Percentiles rank a stretch among this genome's conserved stretches.
These are phyloP conservation scores for Emmonsiellopsis sp. DNA, from an alignment of 2,329 filamentous ascomycete genomes.

Conservation along the genomic window DNA sequence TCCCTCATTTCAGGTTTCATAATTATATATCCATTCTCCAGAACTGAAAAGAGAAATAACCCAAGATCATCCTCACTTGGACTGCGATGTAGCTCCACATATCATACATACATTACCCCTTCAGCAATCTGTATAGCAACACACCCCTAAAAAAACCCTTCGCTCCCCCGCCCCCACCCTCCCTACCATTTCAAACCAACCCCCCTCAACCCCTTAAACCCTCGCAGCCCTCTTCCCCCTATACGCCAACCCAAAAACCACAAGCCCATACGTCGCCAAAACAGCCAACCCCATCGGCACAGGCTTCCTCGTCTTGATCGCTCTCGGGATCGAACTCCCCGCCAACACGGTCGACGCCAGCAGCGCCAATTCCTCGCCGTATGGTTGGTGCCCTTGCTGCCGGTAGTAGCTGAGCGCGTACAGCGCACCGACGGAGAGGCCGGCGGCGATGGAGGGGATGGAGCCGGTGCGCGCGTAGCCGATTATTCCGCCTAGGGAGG, in stretches of 20 bases:
- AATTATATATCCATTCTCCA: slow-evolving; percentile 4
- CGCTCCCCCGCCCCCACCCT: no score
- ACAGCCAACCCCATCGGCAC: slow-evolving; percentile 72
- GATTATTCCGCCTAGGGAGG: slow-evolving; percentile 75
- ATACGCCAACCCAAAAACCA: slow-evolving; percentile 67
- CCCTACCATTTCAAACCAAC: neutral
- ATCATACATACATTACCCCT: no score
- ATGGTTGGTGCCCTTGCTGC: slow-evolving; percentile 63
- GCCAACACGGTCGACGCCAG: slow-evolving; percentile 78
- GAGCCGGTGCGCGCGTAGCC: slow-evolving; percentile 81
- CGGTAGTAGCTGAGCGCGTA: slow-evolving; percentile 76
- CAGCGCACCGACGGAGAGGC: slow-evolving; percentile 67
- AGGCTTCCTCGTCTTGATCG: slow-evolving; percentile 73
- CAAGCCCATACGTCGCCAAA: slow-evolving; percentile 67
- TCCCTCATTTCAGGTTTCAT: no score
- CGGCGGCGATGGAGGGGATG: slow-evolving; percentile 75
- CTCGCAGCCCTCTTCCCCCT: slow-evolving; percentile 21
- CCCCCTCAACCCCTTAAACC: neutral
- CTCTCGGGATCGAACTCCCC: slow-evolving; percentile 75
- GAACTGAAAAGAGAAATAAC: neutral
- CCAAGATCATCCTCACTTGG: neutral
- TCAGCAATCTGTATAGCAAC: no score
- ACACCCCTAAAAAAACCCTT: neutral
- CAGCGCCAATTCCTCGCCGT: slow-evolving; percentile 81
- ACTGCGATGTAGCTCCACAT: neutral